These are phyloP conservation scores for Pseudoperonospora humuli DNA, from an alignment of 352 stramenopile genomes.

Conservation along the genomic window DNA sequence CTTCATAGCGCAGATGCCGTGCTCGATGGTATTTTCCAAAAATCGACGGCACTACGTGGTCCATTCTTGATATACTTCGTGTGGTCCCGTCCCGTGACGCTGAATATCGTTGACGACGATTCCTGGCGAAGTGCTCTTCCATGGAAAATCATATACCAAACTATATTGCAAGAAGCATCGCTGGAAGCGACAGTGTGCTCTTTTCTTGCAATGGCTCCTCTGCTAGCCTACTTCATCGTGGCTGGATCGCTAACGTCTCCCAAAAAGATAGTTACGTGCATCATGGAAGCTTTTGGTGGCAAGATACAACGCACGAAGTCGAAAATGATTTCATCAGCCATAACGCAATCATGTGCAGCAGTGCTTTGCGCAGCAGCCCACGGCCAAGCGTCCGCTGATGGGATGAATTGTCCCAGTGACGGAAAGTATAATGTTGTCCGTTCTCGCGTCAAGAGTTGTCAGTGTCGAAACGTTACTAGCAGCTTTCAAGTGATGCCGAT, in stretches of 20 bases:
- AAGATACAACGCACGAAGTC: slow-evolving; percentile 30
- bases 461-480: slow-evolving; percentile 15
- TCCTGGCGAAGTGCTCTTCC: slow-evolving; percentile 35
- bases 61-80: slow-evolving; percentile 38
- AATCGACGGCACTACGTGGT: slow-evolving; percentile 19
- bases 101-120: slow-evolving; percentile 25
- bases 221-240: slow-evolving; percentile 38
- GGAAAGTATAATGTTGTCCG: slow-evolving; percentile 1
- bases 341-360: slow-evolving; percentile 27
- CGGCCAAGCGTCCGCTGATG: slow-evolving; percentile 15
- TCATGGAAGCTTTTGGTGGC: slow-evolving; percentile 33
- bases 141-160: slow-evolving; percentile 31
- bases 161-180: slow-evolving; percentile 27
- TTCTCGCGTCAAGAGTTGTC: slow-evolving; percentile 11
- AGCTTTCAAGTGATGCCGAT: slow-evolving; percentile 16
- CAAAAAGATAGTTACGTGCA: slow-evolving; percentile 29
- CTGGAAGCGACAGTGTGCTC: slow-evolving; percentile 18
- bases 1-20: slow-evolving; percentile 16
- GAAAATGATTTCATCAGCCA: slow-evolving; percentile 14
- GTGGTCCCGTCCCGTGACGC: slow-evolving; percentile 32
- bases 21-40: slow-evolving; percentile 19
- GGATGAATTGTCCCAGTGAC: not conserved
- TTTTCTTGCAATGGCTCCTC: slow-evolving; percentile 30
- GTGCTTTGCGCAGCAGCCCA: slow-evolving; percentile 30
- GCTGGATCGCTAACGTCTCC: slow-evolving; percentile 23